A percentile compares a stretch with the other conserved stretches of the same genome.
Evolutionary conservation across 768 basidiomycete species (phyloP).

Genomic region (Polyporus arcularius): DNA sequence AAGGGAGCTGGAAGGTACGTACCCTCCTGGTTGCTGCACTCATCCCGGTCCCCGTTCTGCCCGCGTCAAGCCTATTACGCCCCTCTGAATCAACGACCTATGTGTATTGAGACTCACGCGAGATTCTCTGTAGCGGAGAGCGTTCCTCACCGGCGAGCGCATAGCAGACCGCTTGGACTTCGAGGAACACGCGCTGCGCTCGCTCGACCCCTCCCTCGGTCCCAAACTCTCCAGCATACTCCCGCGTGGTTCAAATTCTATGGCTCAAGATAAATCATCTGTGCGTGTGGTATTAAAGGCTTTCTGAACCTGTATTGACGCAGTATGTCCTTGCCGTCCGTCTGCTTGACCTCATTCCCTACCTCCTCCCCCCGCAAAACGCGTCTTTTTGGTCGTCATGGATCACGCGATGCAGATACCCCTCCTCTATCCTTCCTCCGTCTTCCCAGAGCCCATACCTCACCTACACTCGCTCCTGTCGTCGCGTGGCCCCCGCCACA

Average conservation of each 20-base stretch:
- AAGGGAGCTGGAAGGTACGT: conserved; percentile 74
- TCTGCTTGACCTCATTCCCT: too few relatives aligned
- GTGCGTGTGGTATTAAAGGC: conserved; percentile 9
- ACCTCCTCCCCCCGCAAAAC: background rate
- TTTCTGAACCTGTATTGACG: conserved; percentile 22
- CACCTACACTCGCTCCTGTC: conserved; percentile 56
- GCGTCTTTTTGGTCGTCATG: too few relatives aligned
- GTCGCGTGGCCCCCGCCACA: conserved; percentile 62
- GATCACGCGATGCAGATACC: conserved; percentile 47
- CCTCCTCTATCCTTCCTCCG: conserved; percentile 51
- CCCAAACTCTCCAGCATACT: conserved; percentile 38
- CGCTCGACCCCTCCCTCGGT: conserved; percentile 70
- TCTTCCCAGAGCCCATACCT: conserved; percentile 34
- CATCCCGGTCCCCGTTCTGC: too few relatives aligned
- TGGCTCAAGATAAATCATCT: conserved; percentile 9
- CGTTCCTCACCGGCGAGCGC: conserved; percentile 65
- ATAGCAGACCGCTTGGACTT: conserved; percentile 74
- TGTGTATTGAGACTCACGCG: background rate
- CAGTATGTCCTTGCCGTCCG: background rate
- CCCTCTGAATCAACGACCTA: too few relatives aligned
- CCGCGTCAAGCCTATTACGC: too few relatives aligned
- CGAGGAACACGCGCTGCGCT: conserved; percentile 76
- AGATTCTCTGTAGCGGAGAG: conserved; percentile 46
- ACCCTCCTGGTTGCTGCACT: background rate
- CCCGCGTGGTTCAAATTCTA: conserved; percentile 8